phyloP scores from a whole-genome alignment of 345 rosid species.

The Gossypium arboreum region DNA sequence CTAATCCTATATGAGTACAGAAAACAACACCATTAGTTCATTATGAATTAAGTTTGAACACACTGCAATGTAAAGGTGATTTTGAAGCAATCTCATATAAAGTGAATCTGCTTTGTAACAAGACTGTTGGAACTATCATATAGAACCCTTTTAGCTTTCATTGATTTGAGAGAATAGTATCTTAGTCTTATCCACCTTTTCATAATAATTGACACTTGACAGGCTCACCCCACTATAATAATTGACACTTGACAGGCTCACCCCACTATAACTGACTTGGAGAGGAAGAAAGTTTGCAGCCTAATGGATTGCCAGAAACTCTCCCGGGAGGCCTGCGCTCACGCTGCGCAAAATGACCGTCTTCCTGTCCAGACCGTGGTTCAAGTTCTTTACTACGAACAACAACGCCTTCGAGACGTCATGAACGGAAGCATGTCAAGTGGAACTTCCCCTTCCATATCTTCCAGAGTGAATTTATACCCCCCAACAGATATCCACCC shows the following conservation, averaged over 20 bases:
- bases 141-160: background rate
- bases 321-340: conserved; percentile 90
- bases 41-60: background rate
- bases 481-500: conserved; percentile 40
- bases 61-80: background rate
- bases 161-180: background rate
- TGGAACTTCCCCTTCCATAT: conserved; percentile 34
- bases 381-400: conserved; percentile 91
- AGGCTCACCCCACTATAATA: conserved; percentile 81
- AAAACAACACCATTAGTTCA: background rate
- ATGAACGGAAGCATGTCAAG: conserved; percentile 38
- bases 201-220: conserved; percentile 18
- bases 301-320: conserved; percentile 95
- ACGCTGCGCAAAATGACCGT: conserved; percentile 85
- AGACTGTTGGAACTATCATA: background rate
- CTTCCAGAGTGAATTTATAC: conserved; percentile 31
- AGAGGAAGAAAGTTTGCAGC: conserved; percentile 92
- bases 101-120: background rate
- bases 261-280: conserved; percentile 73
- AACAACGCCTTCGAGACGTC: conserved; percentile 72
- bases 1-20: no score
- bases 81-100: background rate
- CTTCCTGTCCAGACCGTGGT: conserved; percentile 91
- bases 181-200: conserved; percentile 3
- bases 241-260: conserved; percentile 62